phyloP scores from a whole-genome alignment of 2,329 filamentous ascomycete genomes.

The Talaromyces sp. region DNA sequence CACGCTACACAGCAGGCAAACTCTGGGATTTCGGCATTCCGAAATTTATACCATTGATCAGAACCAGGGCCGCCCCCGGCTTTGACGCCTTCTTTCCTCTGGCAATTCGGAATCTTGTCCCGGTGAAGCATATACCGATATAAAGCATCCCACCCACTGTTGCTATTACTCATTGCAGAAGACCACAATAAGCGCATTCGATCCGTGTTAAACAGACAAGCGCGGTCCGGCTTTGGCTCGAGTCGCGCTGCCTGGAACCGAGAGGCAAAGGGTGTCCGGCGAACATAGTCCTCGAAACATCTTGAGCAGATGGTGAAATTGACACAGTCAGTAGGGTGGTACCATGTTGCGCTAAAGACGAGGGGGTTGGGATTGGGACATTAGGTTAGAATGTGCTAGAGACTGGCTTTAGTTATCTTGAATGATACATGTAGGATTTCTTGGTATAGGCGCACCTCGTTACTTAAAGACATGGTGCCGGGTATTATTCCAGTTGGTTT shows the following conservation, averaged over 20 bases:
- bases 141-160: constrained; percentile 1
- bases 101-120: constrained; percentile 1
- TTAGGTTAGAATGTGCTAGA: not conserved
- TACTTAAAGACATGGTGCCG: not conserved
- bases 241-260: not conserved
- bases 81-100: not conserved
- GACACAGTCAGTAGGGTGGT: not conserved
- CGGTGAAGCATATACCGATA: constrained; percentile 4
- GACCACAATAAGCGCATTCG: not conserved
- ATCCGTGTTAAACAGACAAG: constrained; percentile 5
- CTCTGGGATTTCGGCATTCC: constrained; percentile 2
- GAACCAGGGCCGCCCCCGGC: not conserved
- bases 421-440: not conserved
- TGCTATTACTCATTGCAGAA: not conserved
- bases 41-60: constrained; percentile 3
- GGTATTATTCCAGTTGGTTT: not conserved
- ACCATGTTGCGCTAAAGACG: constrained; percentile 1
- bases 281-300: constrained; percentile 4
- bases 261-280: not conserved
- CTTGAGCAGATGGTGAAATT: constrained; percentile 7
- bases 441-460: not conserved
- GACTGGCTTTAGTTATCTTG: not conserved
- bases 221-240: not conserved
- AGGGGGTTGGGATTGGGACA: not conserved
- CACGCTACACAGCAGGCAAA: constrained; percentile 8